Percentiles rank a stretch among this genome's conserved stretches.
These are phyloP conservation scores for Ganoderma multipileum DNA, from an alignment of 1,284 basidiomycete genomes.

Conservation along the genomic window DNA sequence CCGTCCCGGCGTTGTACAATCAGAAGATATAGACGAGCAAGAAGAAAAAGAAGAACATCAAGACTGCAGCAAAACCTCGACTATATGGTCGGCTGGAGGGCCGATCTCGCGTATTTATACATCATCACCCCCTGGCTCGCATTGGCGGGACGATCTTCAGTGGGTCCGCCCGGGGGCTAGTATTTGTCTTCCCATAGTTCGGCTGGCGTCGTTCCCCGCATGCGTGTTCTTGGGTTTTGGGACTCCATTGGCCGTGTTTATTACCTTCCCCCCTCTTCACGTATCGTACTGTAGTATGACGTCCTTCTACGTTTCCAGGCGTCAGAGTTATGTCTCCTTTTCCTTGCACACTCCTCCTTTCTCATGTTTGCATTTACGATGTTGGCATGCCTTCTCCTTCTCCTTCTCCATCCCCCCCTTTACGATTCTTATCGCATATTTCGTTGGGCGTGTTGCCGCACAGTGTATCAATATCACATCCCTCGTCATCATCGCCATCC, in stretches of 20 bases:
- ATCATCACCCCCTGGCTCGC: conserved; percentile 33
- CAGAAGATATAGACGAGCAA: conserved; percentile 42
- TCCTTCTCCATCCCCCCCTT: conserved; percentile 14
- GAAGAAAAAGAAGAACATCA: conserved; percentile 39
- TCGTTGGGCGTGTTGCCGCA: conserved; percentile 38
- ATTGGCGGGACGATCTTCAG: conserved; percentile 34
- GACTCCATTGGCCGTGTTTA: conserved; percentile 43
- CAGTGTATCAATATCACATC: conserved; percentile 44
- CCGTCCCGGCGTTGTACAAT: conserved; percentile 42
- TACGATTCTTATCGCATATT: conserved; percentile 20
- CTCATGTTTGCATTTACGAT: conserved; percentile 22
- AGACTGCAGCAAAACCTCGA: conserved; percentile 35
- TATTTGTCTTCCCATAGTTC: conserved; percentile 41
- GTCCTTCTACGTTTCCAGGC: conserved; percentile 25
- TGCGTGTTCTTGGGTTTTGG: conserved; percentile 56
- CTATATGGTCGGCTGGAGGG: conserved; percentile 33
- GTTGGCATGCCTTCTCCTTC: conserved; percentile 25
- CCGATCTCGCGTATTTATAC: conserved; percentile 49
- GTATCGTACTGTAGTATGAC: conserved; percentile 31
- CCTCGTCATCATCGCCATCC: conserved; percentile 32
- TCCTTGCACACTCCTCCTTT: conserved; percentile 8
- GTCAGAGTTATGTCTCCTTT: conserved; percentile 29
- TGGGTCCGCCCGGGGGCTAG: conserved; percentile 40
- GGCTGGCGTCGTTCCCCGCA: conserved; percentile 37
- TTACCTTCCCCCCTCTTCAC: conserved; percentile 25